Evolutionary conservation across 169 alveolate genomes (phyloP).

Genomic region (Cryptosporidium tyzzeri): DNA sequence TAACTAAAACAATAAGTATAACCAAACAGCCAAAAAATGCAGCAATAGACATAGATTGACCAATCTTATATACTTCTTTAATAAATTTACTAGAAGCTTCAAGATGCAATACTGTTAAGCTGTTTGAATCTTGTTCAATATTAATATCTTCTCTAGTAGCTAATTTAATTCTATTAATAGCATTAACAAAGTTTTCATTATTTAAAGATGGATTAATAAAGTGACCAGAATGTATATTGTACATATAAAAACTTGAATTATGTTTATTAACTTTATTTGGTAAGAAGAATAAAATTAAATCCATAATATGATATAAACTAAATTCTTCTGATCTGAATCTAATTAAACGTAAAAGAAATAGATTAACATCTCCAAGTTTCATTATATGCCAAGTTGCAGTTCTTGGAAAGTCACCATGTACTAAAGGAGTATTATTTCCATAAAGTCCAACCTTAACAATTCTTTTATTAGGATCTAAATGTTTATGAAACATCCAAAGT

Average conservation of each 20-base stretch:
- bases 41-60: slow-evolving; percentile 73
- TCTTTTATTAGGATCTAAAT: slow-evolving; percentile 21
- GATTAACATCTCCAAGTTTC: slow-evolving; percentile 61
- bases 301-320: slow-evolving; percentile 22
- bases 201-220: neutral
- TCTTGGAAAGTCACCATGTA: slow-evolving; percentile 47
- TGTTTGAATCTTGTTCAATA: neutral
- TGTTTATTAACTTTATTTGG: slow-evolving; percentile 11
- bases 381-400: slow-evolving; percentile 62
- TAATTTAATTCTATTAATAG: slow-evolving; percentile 13
- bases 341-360: slow-evolving; percentile 33
- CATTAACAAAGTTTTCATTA: slow-evolving; percentile 20
- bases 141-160: slow-evolving; percentile 17
- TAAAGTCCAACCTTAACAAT: slow-evolving; percentile 62
- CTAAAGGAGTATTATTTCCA: slow-evolving; percentile 20
- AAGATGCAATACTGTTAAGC: slow-evolving; percentile 34
- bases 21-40: slow-evolving; percentile 67
- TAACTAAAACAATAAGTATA: slow-evolving; percentile 54
- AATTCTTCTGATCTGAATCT: slow-evolving; percentile 57
- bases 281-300: slow-evolving; percentile 11
- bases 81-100: slow-evolving; percentile 72
- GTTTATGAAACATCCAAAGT: slow-evolving; percentile 61
- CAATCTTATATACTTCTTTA: slow-evolving; percentile 68
- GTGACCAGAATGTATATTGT: slow-evolving; percentile 72
- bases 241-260: slow-evolving; percentile 47